Conservation (phyloP, 805 yeast genomes). For the Diddensiella santjacobensis region DNA sequence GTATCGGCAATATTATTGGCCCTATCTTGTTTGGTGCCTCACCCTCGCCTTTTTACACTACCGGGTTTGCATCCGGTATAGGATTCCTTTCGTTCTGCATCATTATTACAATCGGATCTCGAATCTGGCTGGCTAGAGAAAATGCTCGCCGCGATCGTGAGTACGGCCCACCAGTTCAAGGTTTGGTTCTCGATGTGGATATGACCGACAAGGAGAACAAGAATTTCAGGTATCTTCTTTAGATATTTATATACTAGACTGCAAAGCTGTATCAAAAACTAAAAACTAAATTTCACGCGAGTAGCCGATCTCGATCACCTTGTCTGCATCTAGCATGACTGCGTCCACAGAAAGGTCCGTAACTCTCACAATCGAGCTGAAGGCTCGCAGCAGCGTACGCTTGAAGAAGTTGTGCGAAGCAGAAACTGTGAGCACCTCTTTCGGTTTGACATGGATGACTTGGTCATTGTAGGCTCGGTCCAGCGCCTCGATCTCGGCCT, state of each 20-base stretch:
- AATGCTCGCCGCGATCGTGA: too few relatives aligned
- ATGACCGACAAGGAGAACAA: too few relatives aligned
- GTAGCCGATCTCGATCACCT: slow-evolving; percentile 10
- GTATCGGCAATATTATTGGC: slow-evolving; percentile 29
- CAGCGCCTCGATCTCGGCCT: slow-evolving; percentile 1
- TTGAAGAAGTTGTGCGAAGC: slow-evolving; percentile 3
- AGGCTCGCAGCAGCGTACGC: not conserved
- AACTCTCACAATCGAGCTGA: slow-evolving; percentile 3
- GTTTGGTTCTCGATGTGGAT: too few relatives aligned
- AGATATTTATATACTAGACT: too few relatives aligned
- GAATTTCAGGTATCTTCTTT: too few relatives aligned
- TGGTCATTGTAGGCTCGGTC: slow-evolving; percentile 8
- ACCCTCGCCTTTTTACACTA: slow-evolving; percentile 11
- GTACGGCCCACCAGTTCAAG: too few relatives aligned
- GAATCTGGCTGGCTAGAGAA: slow-evolving; percentile 1
- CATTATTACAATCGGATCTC: not conserved
- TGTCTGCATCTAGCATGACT: slow-evolving; percentile 1
- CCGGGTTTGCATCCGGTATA: slow-evolving; percentile 3
- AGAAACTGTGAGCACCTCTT: not conserved
- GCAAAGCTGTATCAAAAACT: too few relatives aligned
- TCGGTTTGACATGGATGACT: slow-evolving; percentile 11
- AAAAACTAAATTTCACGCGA: slow-evolving; percentile 1
- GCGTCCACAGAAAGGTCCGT: slow-evolving; percentile 3
- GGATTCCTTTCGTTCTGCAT: not conserved
- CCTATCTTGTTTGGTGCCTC: slow-evolving; percentile 14